Base-by-base conservation (phyloP, 1,284 basidiomycete species). In the Xerocomus minutiporus region DNA sequence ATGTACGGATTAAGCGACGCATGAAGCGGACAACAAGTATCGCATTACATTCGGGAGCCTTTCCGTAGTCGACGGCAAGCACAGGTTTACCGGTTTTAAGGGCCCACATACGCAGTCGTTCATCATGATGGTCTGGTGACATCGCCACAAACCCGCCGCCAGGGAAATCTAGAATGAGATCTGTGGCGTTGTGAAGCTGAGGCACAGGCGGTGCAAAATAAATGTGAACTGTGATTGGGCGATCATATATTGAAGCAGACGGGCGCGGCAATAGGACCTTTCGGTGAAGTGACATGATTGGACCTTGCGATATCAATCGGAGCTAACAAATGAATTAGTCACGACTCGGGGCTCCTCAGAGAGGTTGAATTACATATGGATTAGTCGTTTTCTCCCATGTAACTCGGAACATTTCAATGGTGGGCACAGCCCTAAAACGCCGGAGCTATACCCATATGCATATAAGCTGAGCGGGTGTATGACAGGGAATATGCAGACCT, bases 371-470 rank as follows among this genome's bases (percentile, higher is more conserved):
- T 62, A 91, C 90, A 73, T 93, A 92, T 54, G 94, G 95, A 71
- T 98, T 97, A 8, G 80, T 81, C 0, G 93, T 92, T 77, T 99
- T 99, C 71, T 97, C 93, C 96, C 96, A 98, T 8, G 93, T 97
- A 9, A 81, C 78, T 8, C 96, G 83, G 38, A 99, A 81, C 88
- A 98, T 94, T 71, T 98, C 95, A 28, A 98, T 86, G 0, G 94
- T 97, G 52, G 93, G 94, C 1, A 96, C 83, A 25, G 94, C 93
- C 60, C 96, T 79, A 67, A 90, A 97, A 57, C 86, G 83, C 54
- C 94, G 84, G 46, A 99, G 79, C 93, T 97, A 67, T 35, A 48
- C n/a, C 44, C 26, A 36, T 48, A 34, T 41, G 42, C 8, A 38
- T 32, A 44, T 54, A 38, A 56, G 50, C 25, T 17, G 34, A 34